A percentile compares a stretch with the other conserved stretches of the same genome.
phyloP scores from a whole-genome alignment of 306 rosid genomes.

The Begonia loranthoides region DNA sequence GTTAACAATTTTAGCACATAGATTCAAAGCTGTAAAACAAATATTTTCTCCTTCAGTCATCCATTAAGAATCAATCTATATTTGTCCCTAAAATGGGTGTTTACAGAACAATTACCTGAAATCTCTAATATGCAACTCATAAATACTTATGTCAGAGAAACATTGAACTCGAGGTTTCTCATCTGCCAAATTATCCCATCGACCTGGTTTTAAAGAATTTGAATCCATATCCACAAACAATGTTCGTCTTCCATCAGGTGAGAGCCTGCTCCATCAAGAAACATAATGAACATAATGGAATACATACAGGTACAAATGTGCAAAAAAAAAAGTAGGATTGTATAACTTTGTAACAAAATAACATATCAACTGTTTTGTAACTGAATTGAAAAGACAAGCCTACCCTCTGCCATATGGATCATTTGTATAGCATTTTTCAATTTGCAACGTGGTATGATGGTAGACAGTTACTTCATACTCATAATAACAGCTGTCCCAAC shows the following conservation, averaged over 20 bases:
- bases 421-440: conserved; percentile 66
- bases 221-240: conserved; percentile 49
- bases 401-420: conserved; percentile 99
- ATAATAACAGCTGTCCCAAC: conserved; percentile 88
- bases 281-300: conserved; percentile 7
- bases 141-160: conserved; percentile 76
- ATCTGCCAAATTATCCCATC: conserved; percentile 60
- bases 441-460: conserved; percentile 62
- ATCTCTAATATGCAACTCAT: conserved; percentile 84
- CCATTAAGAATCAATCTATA: no score
- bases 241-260: conserved; percentile 60
- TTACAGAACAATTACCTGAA: conserved; percentile 43
- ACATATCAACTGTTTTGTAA: conserved; percentile 4
- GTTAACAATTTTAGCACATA: no score
- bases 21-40: no score
- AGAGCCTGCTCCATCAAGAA: conserved; percentile 50
- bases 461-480: conserved; percentile 74
- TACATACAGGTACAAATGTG: not conserved
- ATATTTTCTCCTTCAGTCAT: no score
- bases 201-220: conserved; percentile 52
- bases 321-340: conserved; percentile 1
- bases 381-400: conserved; percentile 16
- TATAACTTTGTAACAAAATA: conserved; percentile 6
- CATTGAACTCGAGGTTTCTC: conserved; percentile 54
- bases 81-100: no score